These are phyloP conservation scores for Cinnamomum chago DNA, from an alignment of 164 flowering plant genomes.

Conservation along the genomic window DNA sequence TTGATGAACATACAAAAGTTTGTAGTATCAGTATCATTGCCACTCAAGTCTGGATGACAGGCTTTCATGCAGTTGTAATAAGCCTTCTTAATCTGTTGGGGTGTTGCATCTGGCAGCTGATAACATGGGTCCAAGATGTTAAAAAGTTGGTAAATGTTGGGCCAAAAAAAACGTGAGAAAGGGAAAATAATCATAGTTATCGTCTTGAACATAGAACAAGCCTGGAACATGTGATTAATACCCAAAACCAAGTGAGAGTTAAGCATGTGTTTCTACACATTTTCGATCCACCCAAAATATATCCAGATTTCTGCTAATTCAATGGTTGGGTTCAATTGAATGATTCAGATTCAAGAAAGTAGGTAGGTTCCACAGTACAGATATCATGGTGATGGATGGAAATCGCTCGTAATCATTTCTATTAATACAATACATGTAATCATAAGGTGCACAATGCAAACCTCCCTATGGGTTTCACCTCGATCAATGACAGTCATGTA, in stretches of 20 bases:
- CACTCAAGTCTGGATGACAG: constrained; percentile 96
- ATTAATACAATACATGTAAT: background rate
- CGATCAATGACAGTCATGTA: too few relatives aligned
- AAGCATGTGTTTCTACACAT: background rate
- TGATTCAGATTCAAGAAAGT: background rate
- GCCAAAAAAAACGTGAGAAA: background rate
- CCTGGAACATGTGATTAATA: background rate
- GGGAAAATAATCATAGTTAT: background rate
- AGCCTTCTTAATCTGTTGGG: constrained; percentile 81
- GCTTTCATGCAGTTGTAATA: constrained; percentile 93
- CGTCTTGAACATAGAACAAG: background rate
- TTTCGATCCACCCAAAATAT: background rate
- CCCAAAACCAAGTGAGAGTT: background rate
- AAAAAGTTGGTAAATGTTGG: background rate
- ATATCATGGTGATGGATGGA: background rate
- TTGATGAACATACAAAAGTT: constrained; percentile 96
- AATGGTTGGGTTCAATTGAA: background rate
- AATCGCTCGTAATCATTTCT: too few relatives aligned
- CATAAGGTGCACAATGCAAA: background rate
- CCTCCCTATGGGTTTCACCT: too few relatives aligned
- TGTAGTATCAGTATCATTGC: constrained; percentile 74
- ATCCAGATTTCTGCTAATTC: background rate
- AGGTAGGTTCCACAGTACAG: background rate
- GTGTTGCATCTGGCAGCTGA: constrained; percentile 94
- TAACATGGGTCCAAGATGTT: constrained; percentile 5